phyloP scores from a whole-genome alignment of 371 early-diverging fungal genomes.

The Zancudomyces culisetae region DNA sequence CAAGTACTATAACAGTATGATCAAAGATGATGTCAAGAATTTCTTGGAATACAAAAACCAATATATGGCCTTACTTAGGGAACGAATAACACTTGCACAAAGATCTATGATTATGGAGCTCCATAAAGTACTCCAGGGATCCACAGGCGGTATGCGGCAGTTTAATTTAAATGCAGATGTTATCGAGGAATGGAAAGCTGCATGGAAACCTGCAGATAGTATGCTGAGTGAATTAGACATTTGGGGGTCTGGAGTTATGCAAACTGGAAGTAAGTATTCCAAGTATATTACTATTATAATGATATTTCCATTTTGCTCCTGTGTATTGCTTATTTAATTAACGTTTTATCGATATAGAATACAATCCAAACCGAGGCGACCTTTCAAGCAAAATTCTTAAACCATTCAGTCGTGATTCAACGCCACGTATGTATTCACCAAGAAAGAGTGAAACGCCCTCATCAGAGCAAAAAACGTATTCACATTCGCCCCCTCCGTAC shows the following conservation, averaged over 20 bases:
- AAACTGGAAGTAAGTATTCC: background rate
- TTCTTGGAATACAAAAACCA: conserved; percentile 27
- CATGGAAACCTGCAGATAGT: conserved; percentile 14
- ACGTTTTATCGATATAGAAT: background rate
- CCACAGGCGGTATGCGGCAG: conserved; percentile 9
- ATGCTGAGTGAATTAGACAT: conserved; percentile 11
- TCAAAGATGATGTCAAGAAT: conserved; percentile 30
- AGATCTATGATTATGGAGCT: conserved; percentile 25
- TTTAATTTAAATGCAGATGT: conserved; percentile 14
- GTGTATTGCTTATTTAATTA: background rate
- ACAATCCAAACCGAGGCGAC: background rate
- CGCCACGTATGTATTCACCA: background rate
- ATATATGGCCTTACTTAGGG: conserved; percentile 37
- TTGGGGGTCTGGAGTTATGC: conserved; percentile 11
- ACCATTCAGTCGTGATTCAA: background rate
- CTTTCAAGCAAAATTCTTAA: background rate
- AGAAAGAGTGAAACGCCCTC: background rate
- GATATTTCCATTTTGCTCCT: background rate
- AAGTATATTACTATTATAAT: background rate
- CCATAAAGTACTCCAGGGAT: conserved; percentile 10
- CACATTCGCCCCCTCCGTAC: too few relatives aligned
- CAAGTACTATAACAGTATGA: conserved; percentile 31
- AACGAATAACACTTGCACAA: conserved; percentile 35
- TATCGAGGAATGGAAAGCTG: conserved; percentile 14
- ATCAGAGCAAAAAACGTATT: background rate